A percentile compares a stretch with the other conserved stretches of the same genome.
Conservation (phyloP, 768 basidiomycete genomes). For the Lentinula aciculospora region DNA sequence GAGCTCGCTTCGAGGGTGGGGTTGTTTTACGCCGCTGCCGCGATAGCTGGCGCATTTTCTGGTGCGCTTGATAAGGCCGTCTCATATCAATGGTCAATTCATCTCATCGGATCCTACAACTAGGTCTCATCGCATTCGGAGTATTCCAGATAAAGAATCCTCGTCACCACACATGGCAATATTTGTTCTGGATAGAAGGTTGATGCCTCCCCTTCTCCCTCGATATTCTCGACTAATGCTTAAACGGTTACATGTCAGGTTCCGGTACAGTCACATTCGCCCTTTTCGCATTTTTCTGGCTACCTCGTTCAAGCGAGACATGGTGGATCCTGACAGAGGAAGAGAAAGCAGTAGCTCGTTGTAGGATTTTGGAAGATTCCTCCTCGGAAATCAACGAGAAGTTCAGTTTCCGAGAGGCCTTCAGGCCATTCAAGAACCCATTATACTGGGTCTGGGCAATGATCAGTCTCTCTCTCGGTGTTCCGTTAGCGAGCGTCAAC, state of each 20-base stretch:
- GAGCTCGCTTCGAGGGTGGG: constrained; percentile 48
- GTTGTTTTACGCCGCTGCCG: constrained; percentile 43
- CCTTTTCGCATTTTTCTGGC: constrained; percentile 40
- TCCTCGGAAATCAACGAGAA: constrained; percentile 36
- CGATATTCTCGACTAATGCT: neutral
- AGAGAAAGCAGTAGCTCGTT: constrained; percentile 35
- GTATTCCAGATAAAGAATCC: constrained; percentile 41
- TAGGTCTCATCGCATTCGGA: constrained; percentile 43
- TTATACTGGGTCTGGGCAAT: constrained; percentile 46
- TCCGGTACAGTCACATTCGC: constrained; percentile 36
- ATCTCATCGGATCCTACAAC: neutral
- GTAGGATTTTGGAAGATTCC: constrained; percentile 40
- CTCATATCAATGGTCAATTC: neutral
- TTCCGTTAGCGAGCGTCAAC: constrained; percentile 46
- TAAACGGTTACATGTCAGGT: constrained; percentile 19
- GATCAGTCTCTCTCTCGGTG: constrained; percentile 39
- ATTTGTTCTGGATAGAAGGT: constrained; percentile 50
- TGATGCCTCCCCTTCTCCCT: neutral
- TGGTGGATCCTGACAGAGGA: constrained; percentile 31
- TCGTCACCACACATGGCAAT: constrained; percentile 44
- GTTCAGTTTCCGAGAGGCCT: constrained; percentile 35
- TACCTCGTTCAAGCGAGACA: constrained; percentile 35
- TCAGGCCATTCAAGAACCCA: constrained; percentile 36
- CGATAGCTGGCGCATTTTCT: constrained; percentile 43
- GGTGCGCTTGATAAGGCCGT: constrained; percentile 17